phyloP scores from a whole-genome alignment of 2,329 filamentous ascomycete species.

The Epichloe amarillans region DNA sequence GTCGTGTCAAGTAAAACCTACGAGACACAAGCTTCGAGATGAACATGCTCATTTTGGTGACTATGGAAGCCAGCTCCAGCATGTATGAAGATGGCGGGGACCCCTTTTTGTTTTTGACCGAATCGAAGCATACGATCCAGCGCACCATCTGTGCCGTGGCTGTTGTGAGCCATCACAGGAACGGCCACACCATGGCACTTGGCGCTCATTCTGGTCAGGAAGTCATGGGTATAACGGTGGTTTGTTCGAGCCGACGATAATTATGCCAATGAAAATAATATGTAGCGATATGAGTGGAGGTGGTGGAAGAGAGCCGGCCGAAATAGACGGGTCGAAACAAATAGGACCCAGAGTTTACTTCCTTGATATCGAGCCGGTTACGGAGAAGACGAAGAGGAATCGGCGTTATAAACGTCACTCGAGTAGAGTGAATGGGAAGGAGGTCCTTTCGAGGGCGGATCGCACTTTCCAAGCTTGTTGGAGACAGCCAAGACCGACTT shows the following conservation, averaged over 20 bases:
- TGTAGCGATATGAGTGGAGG: not conserved
- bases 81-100: conserved; percentile 82
- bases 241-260: not conserved
- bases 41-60: conserved; percentile 66
- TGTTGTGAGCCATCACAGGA: conserved; percentile 34
- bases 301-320: conserved; percentile 2
- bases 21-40: conserved; percentile 80
- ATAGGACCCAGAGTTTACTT: not conserved
- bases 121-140: conserved; percentile 26
- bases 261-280: conserved; percentile 6
- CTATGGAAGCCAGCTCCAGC: conserved; percentile 94
- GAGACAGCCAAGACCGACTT: not conserved
- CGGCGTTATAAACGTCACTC: not conserved
- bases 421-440: not conserved
- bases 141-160: conserved; percentile 29
- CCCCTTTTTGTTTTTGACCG: conserved; percentile 19
- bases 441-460: not conserved
- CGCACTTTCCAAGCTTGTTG: not conserved
- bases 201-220: conserved; percentile 17
- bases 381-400: not conserved
- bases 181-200: conserved; percentile 8
- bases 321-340: conserved; percentile 1
- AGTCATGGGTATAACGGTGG: conserved; percentile 11
- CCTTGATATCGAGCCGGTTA: not conserved
- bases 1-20: conserved; percentile 31